phyloP scores from a whole-genome alignment of 106 monocot species.

The Phalaenopsis equestris region DNA sequence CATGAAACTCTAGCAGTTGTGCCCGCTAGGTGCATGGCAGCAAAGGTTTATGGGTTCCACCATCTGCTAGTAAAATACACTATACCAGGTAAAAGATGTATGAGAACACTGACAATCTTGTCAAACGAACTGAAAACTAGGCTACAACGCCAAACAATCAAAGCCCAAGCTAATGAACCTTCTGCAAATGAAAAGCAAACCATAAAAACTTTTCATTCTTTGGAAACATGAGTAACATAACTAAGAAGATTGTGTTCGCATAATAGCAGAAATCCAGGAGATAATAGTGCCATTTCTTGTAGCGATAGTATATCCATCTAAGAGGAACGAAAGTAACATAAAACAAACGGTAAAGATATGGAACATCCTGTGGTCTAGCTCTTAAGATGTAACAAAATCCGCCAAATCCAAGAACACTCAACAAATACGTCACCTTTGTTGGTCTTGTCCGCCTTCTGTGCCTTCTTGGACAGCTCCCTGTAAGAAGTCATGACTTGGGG shows the following conservation, averaged over 20 bases:
- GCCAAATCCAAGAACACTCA: constrained; percentile 95
- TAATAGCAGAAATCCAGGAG: constrained; percentile 99
- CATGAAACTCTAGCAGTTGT: constrained; percentile 59
- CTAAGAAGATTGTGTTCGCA: constrained; percentile 86
- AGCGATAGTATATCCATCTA: constrained; percentile 97
- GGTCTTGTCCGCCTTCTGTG: too few relatives aligned
- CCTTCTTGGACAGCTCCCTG: too few relatives aligned
- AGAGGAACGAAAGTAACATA: constrained; percentile 89
- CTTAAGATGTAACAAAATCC: constrained; percentile 90
- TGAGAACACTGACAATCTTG: constrained; percentile 96
- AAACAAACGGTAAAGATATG: constrained; percentile 85
- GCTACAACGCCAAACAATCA: constrained; percentile 97
- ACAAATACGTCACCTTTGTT: constrained; percentile 95
- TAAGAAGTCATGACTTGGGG: constrained; percentile 99
- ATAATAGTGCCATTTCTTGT: constrained; percentile 99
- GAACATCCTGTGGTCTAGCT: constrained; percentile 91
- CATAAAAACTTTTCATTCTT: constrained; percentile 98
- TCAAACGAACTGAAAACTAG: constrained; percentile 97
- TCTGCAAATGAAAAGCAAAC: constrained; percentile 99
- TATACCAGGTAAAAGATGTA: constrained; percentile 96
- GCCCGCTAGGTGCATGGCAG: constrained; percentile 82
- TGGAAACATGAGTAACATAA: constrained; percentile 88
- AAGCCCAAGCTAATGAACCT: constrained; percentile 97
- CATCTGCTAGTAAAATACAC: constrained; percentile 94
- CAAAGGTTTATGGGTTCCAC: constrained; percentile 88